A percentile compares a stretch with the other conserved stretches of the same genome.
Conservation (phyloP, 2,329 filamentous ascomycete genomes). For the Achaetomium macrosporum region DNA sequence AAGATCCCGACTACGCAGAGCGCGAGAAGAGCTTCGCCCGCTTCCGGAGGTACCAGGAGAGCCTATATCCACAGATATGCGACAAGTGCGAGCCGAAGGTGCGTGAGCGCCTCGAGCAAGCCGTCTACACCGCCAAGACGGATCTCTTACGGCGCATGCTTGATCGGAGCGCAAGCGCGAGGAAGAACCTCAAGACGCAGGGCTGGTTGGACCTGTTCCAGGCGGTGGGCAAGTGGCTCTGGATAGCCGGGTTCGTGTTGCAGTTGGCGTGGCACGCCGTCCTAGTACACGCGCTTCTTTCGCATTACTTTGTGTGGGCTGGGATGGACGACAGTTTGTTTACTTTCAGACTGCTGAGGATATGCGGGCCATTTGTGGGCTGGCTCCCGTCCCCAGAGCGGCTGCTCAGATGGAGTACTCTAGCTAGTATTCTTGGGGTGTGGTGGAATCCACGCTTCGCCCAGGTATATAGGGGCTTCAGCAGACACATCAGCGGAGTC, state of each 20-base stretch:
- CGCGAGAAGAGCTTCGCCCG: conserved; percentile 63
- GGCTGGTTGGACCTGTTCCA: conserved; percentile 41
- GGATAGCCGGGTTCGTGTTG: conserved; percentile 42
- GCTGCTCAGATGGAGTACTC: conserved; percentile 43
- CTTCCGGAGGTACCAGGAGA: conserved; percentile 68
- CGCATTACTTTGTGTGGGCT: conserved; percentile 1
- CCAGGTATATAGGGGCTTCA: conserved; percentile 54
- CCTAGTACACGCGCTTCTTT: conserved; percentile 28
- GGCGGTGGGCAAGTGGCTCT: conserved; percentile 39
- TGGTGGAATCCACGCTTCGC: conserved; percentile 68
- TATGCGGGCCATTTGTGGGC: conserved; percentile 27
- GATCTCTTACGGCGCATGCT: conserved; percentile 72
- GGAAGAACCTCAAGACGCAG: conserved; percentile 35
- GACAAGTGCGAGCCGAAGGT: conserved; percentile 71
- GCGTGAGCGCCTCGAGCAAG: conserved; percentile 59
- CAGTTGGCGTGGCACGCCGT: conserved; percentile 48
- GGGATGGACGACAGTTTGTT: conserved; percentile 1
- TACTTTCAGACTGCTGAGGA: conserved; percentile 9
- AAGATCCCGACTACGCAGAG: conserved; percentile 61
- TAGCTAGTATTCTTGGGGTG: conserved; percentile 44
- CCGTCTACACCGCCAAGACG: conserved; percentile 77
- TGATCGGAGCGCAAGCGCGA: conserved; percentile 50
- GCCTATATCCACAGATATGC: conserved; percentile 85
- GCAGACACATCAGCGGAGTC: conserved; percentile 54
- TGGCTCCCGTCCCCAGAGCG: conserved; percentile 37